Conservation (phyloP, 441 rosid species). For the Euphorbia celastroides region DNA sequence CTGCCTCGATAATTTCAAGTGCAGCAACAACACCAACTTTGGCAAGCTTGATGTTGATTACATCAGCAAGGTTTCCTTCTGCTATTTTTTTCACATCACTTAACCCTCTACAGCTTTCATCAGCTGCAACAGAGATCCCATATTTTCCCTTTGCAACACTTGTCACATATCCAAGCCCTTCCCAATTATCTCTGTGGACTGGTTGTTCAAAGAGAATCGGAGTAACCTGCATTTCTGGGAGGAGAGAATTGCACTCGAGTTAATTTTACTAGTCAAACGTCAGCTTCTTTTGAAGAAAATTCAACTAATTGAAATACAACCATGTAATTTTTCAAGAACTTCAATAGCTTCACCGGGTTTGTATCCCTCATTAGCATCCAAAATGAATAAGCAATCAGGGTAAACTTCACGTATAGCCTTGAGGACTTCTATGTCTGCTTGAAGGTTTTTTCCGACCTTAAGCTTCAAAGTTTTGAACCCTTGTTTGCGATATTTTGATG, state of each 20-base stretch:
- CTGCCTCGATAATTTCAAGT: constrained; percentile 64
- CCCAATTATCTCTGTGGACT: constrained; percentile 88
- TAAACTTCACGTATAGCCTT: constrained; percentile 70
- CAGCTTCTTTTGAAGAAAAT: neutral
- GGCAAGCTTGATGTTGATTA: constrained; percentile 77
- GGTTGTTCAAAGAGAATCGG: constrained; percentile 92
- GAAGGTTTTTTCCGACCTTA: constrained; percentile 77
- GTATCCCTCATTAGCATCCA: constrained; percentile 96
- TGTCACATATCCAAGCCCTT: constrained; percentile 75
- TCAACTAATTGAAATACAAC: constrained; percentile 24
- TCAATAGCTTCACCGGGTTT: constrained; percentile 62
- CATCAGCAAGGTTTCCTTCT: constrained; percentile 56
- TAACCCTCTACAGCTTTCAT: constrained; percentile 77
- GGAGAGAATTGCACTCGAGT: constrained; percentile 16
- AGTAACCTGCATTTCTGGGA: constrained; percentile 72
- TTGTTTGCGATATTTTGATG: constrained; percentile 53
- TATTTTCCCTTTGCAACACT: constrained; percentile 51
- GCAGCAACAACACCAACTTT: constrained; percentile 79
- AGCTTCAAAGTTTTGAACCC: constrained; percentile 87
- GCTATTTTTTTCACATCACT: constrained; percentile 64
- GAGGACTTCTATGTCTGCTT: constrained; percentile 67
- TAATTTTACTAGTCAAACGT: neutral
- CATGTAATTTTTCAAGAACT: constrained; percentile 68
- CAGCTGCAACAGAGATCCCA: constrained; percentile 82
- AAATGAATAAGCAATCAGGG: constrained; percentile 67